Base-by-base conservation (phyloP, 1,284 basidiomycete species). In the Cryptococcus hybrid region DNA sequence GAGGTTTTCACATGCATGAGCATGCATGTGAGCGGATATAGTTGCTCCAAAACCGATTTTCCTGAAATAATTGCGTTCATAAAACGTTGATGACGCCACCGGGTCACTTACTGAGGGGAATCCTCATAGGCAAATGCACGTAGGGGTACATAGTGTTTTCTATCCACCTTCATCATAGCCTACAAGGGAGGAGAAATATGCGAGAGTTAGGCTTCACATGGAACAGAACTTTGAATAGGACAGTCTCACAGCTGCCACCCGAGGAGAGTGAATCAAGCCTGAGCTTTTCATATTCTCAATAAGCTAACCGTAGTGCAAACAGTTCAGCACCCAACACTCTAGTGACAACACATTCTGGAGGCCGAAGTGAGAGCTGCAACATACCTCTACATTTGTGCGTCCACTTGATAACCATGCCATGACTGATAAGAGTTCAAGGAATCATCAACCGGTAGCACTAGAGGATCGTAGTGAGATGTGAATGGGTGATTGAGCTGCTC, bases 1-100 rank as follows among this genome's bases (percentile, higher is more conserved):
- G 24, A 77, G 64, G 45, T 71, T 70, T 60, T 75, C 70, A 36
- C 68, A 66, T 7, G 77, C 75, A 47, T 75, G 70, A 0, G 75
- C 76, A 55, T 78, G 75, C 78, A 79, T 79, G 55, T 79, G 78
- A 1, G 78, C 78, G 0, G 75, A 77, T 52, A 79, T 78, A 7
- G 78, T 79, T 1, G 76, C 78, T 15, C 71, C 73, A 58, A 66
- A 76, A 2, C 78, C 77, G 42, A 79, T 77, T 2, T 61, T 61
- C 58, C 74, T 78, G 58, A 24, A 5, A 40, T n/a, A 24, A n/a
- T n/a, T 18, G n/a, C 24, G 6, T 15, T n/a, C 43, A 18, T 24
- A n/a, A 24, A 38, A 39, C 1, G 36, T 4, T 15, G 18, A 5
- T 8, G 37, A 39, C 11, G 43, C 0, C 24, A 48, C 6, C 30